Conservation (phyloP, 2,329 filamentous ascomycete genomes). For the Mollisia scopiformis region DNA sequence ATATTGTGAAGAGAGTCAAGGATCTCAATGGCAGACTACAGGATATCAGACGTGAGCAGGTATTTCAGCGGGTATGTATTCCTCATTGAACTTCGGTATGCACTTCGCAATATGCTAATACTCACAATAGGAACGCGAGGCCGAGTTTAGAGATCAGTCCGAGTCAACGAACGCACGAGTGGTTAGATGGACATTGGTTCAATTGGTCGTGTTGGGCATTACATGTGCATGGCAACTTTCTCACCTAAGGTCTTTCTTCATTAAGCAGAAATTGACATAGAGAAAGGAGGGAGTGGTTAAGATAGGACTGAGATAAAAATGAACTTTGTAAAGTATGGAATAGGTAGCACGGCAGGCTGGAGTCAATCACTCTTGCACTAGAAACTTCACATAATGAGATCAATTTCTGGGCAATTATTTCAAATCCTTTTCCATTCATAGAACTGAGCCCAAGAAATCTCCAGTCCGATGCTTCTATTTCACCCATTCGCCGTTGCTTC, state of each 20-base stretch:
- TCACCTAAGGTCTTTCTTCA: constrained; percentile 96
- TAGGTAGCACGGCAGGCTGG: constrained; percentile 8
- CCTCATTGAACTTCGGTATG: background rate
- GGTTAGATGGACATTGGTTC: constrained; percentile 90
- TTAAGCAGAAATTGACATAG: constrained; percentile 99
- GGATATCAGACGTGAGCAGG: constrained; percentile 91
- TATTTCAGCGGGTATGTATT: constrained; percentile 82
- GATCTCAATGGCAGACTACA: constrained; percentile 86
- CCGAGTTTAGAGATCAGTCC: constrained; percentile 97
- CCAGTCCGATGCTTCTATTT: constrained; percentile 32
- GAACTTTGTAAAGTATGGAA: constrained; percentile 8
- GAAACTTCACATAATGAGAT: constrained; percentile 22
- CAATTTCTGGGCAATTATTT: constrained; percentile 5
- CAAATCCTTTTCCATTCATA: constrained; percentile 32
- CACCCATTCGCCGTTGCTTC: constrained; percentile 36
- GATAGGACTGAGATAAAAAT: background rate
- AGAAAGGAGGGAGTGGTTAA: constrained; percentile 22
- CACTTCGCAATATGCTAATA: constrained; percentile 17
- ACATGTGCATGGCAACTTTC: constrained; percentile 98
- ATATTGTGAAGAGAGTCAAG: constrained; percentile 84
- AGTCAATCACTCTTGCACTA: constrained; percentile 8
- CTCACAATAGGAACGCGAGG: constrained; percentile 81
- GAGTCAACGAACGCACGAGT: constrained; percentile 91
- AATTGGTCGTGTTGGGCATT: constrained; percentile 79
- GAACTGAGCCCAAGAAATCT: constrained; percentile 26